Base-by-base conservation (phyloP, 179 eudicot species). In the Spinacia oleracea region DNA sequence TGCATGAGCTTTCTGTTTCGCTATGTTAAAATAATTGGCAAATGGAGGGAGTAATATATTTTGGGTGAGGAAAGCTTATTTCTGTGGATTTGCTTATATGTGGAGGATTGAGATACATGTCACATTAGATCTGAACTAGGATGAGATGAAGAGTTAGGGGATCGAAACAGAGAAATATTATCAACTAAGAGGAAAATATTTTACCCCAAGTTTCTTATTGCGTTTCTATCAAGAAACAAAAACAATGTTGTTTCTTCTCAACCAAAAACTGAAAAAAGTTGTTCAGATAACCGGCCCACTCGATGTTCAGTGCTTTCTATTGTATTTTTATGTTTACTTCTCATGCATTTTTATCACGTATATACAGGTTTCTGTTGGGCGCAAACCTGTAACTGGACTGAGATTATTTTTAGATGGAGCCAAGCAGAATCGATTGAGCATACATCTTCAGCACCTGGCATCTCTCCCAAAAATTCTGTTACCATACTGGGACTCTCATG, bases 361-460 rank as follows among this genome's bases (percentile, higher is more conserved):
- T 53, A 32, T 81, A 77, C 90, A 94, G 98, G 87, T 94, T 78
- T 88, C 97, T 42, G 97, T 94, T 46, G 97, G 97, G 62, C 97
- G 98, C 23, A 93, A 89, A 83, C 98, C 98, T 27, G 94, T 92
- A 60, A 92, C 98, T 27, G 98, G 98, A 68, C 77, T 93, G 79
- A 85, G 92, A 78, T 83, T 93, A 74, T 82, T 79, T 76, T 83
- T 93, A 29, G 98, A 93, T 87, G 97, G 94, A 81, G 64, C 82
- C 20, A 93, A 91, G 87, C 97, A 89, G 62, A 93, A 93, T 71
- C 91, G 94, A 58, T 78, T 93, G 14, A 69, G 91, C 78, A 88
- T 93, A 71, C 93, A 88, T 80, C 79, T 93, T 60, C 97, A 92
- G 74, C 98, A 93, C 77, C 78, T 93, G 70, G 79, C 90, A 38